Conservation (phyloP, 2,329 filamentous ascomycete species). For the Madurella fahalii region DNA sequence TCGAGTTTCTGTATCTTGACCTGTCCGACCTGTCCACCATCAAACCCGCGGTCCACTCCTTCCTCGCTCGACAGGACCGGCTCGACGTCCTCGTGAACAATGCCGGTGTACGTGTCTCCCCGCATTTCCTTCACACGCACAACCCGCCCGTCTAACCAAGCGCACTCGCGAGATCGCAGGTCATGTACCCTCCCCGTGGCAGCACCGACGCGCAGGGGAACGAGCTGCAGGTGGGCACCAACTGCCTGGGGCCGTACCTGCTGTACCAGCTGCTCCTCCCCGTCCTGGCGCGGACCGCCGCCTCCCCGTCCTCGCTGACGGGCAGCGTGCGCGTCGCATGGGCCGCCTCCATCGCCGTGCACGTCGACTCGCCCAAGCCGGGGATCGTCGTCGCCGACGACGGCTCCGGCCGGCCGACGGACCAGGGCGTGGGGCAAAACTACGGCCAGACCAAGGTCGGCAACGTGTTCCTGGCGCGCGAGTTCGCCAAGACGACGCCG, state of each 20-base stretch:
- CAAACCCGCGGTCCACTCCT: background rate
- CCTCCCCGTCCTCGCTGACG: constrained; percentile 1
- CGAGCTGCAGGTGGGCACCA: background rate
- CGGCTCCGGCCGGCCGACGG: constrained; percentile 1
- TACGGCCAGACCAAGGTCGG: constrained; percentile 24
- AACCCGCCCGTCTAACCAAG: too few relatives aligned
- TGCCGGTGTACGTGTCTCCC: too few relatives aligned
- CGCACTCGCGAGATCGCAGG: too few relatives aligned
- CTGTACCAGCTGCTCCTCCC: constrained; percentile 13
- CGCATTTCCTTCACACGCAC: too few relatives aligned
- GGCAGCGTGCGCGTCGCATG: background rate
- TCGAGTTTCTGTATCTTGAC: background rate
- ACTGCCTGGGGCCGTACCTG: background rate
- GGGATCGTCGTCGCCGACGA: constrained; percentile 15
- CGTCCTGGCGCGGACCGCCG: constrained; percentile 22
- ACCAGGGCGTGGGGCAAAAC: constrained; percentile 14
- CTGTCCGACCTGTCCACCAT: background rate
- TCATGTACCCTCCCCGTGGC: too few relatives aligned
- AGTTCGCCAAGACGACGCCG: constrained; percentile 19
- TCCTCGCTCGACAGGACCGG: background rate
- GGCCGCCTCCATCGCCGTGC: background rate
- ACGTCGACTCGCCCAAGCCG: background rate
- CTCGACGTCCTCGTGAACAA: too few relatives aligned
- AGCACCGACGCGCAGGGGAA: too few relatives aligned
- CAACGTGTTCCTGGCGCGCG: constrained; percentile 21